These are phyloP conservation scores for Amanita inopinata DNA, from an alignment of 768 basidiomycete species.

Conservation along the genomic window DNA sequence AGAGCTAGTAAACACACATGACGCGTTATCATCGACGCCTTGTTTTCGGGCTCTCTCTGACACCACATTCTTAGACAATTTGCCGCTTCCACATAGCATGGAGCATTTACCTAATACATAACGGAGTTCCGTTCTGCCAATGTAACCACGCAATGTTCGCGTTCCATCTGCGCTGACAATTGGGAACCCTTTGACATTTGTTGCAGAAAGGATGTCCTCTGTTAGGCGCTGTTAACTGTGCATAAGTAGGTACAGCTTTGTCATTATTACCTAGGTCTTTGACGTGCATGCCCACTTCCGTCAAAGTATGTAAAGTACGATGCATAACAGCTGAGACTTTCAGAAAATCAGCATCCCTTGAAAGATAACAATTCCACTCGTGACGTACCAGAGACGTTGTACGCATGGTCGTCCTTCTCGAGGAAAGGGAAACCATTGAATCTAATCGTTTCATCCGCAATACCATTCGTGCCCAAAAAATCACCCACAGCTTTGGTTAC, in stretches of 20 bases:
- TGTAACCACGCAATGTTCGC: constrained; percentile 71
- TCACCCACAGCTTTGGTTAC: constrained; percentile 98
- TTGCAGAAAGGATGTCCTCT: constrained; percentile 67
- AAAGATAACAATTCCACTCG: constrained; percentile 1
- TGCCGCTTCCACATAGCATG: constrained; percentile 4
- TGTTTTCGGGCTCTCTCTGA: constrained; percentile 67
- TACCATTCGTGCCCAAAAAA: constrained; percentile 85
- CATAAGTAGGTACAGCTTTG: constrained; percentile 4
- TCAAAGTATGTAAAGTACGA: constrained; percentile 63
- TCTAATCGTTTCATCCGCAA: constrained; percentile 93
- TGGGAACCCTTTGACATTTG: constrained; percentile 86
- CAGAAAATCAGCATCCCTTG: constrained; percentile 7
- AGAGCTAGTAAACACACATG: constrained; percentile 60
- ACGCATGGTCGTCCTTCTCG: constrained; percentile 91
- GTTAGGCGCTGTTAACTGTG: constrained; percentile 4
- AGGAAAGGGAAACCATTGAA: constrained; percentile 98
- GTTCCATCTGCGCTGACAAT: constrained; percentile 59
- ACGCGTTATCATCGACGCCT: constrained; percentile 51
- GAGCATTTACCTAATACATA: constrained; percentile 72
- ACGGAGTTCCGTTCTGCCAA: constrained; percentile 75
- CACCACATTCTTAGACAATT: constrained; percentile 7
- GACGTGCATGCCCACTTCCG: constrained; percentile 67
- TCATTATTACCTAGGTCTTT: constrained; percentile 61
- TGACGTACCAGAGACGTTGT: constrained; percentile 75
- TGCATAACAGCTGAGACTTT: constrained; percentile 88